Base-by-base conservation (phyloP, 306 rosid genomes). In the Fragaria nilgerrensis region DNA sequence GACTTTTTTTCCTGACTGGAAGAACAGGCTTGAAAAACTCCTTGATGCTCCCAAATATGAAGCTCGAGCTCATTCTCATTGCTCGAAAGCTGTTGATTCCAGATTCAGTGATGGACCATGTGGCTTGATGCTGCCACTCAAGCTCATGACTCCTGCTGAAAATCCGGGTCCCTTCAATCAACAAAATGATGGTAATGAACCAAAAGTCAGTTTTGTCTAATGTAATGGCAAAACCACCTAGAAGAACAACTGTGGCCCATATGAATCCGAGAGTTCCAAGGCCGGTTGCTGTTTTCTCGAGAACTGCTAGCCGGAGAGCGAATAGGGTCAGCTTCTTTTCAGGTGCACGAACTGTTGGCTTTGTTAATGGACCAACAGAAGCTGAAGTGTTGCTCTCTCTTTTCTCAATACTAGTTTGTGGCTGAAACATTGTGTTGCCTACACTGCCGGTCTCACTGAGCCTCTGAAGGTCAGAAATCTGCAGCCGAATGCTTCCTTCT, bases 101-200 rank as follows among this genome's bases (percentile, higher is more conserved):
- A 4, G 80, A 90, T 36, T 84, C 97, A 25, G 93, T 59, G 15
- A 92, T 66, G 34, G 99, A 88, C 98, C 97, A 91, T 36, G 98
- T 96, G 32, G 98, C 89, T 81, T 92, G 97, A 79, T 92, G 99
- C 67, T 96, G 99, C 98, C 99, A 96, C 74, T 96, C 98, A 53
- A 96, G 96, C 81, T 96, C 99, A 49, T 87, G 99, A 32, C 99
- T 96, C 55, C 99, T 82, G 88, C 99, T 96, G 85, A 96, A 92
- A 44, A 96, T 88, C 55, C 99, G 75, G 27, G 98, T 79, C 32
- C 99, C 99, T 71, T 96, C 98, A 15, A 91, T 87, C 77, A 96
- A 73, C 58, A 92, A 77, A 68, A 96, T 96, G 79, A 96, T 83
- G 16, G 98, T 90, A 82, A 94, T 86, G 83, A 91, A 84, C 98